Base-by-base conservation (phyloP, 495 filamentous ascomycete genomes). In the Tuber borchii region DNA sequence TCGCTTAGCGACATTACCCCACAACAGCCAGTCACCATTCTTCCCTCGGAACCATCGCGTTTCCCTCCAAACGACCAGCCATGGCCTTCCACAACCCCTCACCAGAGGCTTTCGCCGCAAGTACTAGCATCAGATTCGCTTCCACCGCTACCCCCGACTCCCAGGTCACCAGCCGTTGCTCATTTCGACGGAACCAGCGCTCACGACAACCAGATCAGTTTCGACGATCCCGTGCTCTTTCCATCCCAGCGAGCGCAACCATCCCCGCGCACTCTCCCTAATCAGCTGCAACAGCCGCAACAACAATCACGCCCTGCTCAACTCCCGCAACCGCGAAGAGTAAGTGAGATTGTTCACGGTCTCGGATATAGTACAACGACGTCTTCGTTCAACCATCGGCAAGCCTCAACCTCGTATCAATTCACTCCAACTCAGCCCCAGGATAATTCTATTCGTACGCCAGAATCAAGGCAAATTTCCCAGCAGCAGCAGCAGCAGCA, bases 281-380 rank as follows among this genome's bases (percentile, higher is more conserved):
- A 44, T 74, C 81, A 81, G 74, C 71, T 74, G 42, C 73, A 80
- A 37, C 81, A 76, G 34, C 70, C 80, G 9, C 74, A 76, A 65
- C 74, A 81, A 46, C 56, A 34, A 65, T 77, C 81, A 82, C 72
- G 75, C 65, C 72, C 74, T 75, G 73, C 81, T 75, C 81, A 74
- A 44, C 74, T 77, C 45, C 81, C 81, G 51, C 77, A 83, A 56
- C 73, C 79, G 19, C 81, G 81, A 26, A 86, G 87, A 83, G 86
- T 90, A 82, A 87, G 87, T 70, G 87, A 87, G 84, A 89, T 89
- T 76, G 86, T 90, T 82, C 85, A 87, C 85, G 84, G 86, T 79
- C 87, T 87, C 84, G 89, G 89, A 84, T 88, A 88, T 79, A 84
- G 79, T 83, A 86, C 85, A 77, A 86, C 87, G 83, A 85, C 89